phyloP scores from a whole-genome alignment of 2,329 filamentous ascomycete species.

The Zymoseptoria crescenta region DNA sequence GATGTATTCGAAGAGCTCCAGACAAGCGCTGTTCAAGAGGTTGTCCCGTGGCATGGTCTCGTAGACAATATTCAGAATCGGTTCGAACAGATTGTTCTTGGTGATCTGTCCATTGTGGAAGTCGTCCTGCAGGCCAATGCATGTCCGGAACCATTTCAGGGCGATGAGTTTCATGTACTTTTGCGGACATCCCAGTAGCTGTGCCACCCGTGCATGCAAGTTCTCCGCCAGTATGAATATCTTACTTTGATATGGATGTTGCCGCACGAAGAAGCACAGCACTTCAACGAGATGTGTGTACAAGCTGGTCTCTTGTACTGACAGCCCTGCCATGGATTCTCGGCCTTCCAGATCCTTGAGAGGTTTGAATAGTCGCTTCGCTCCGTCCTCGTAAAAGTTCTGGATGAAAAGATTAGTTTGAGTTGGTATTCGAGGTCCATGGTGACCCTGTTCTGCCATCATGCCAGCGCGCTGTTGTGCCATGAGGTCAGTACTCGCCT shows the following conservation, averaged over 20 bases:
- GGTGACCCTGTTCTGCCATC: constrained; percentile 11
- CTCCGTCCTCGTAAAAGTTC: constrained; percentile 83
- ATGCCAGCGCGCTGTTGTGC: constrained; percentile 48
- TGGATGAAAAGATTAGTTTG: constrained; percentile 81
- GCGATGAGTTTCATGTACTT: constrained; percentile 90
- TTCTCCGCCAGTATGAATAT: constrained; percentile 78
- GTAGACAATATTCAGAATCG: constrained; percentile 75
- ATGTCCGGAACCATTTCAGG: constrained; percentile 85
- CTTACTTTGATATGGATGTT: constrained; percentile 79
- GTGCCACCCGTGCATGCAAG: constrained; percentile 68
- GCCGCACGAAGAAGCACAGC: constrained; percentile 84
- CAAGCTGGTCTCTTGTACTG: constrained; percentile 77
- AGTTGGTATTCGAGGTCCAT: constrained; percentile 33
- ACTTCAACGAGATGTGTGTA: constrained; percentile 89
- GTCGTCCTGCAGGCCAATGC: constrained; percentile 78
- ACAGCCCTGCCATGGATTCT: constrained; percentile 47
- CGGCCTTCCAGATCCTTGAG: constrained; percentile 70
- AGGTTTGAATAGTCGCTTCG: constrained; percentile 76
- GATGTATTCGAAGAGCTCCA: constrained; percentile 90
- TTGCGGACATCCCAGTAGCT: constrained; percentile 73
- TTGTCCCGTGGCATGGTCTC: constrained; percentile 89
- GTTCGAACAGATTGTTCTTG: constrained; percentile 71
- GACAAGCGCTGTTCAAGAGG: constrained; percentile 81
- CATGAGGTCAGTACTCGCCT: constrained; percentile 59
- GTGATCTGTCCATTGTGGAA: constrained; percentile 83